Evolutionary conservation across 148 eudicot genomes (phyloP).

Genomic region (Vaccinium myrtillus): DNA sequence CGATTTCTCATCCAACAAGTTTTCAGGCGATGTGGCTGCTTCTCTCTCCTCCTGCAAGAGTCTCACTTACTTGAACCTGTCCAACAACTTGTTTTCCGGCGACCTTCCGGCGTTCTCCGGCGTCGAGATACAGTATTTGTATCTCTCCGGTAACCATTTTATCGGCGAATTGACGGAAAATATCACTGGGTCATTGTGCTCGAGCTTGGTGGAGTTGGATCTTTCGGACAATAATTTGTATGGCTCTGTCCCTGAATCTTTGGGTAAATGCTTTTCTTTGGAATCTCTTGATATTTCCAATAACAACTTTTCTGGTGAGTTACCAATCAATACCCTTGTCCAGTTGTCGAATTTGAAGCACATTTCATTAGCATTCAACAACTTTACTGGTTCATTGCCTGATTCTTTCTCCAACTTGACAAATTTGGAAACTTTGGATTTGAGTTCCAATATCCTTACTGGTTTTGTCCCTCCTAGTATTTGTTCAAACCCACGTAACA

Average conservation of each 20-base stretch:
- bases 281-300: constrained; percentile 50
- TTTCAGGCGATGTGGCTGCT: constrained; percentile 39
- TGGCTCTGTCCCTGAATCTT: constrained; percentile 64
- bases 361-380: constrained; percentile 45
- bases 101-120: constrained; percentile 37
- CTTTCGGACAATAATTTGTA: constrained; percentile 60
- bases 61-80: constrained; percentile 55
- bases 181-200: constrained; percentile 45
- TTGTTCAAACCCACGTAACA: constrained; percentile 35
- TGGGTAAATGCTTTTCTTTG: constrained; percentile 55
- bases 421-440: constrained; percentile 57
- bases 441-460: constrained; percentile 62
- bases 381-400: constrained; percentile 57
- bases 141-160: constrained; percentile 46
- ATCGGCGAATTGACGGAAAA: constrained; percentile 38
- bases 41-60: constrained; percentile 40
- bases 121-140: constrained; percentile 37
- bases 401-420: constrained; percentile 40
- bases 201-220: constrained; percentile 53
- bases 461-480: constrained; percentile 49
- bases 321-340: constrained; percentile 60
- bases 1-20: constrained; percentile 70
- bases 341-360: constrained; percentile 47
- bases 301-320: constrained; percentile 78
- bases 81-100: constrained; percentile 46